phyloP scores from a whole-genome alignment of 371 early-diverging fungal genomes.

The Circinella umbellata region DNA sequence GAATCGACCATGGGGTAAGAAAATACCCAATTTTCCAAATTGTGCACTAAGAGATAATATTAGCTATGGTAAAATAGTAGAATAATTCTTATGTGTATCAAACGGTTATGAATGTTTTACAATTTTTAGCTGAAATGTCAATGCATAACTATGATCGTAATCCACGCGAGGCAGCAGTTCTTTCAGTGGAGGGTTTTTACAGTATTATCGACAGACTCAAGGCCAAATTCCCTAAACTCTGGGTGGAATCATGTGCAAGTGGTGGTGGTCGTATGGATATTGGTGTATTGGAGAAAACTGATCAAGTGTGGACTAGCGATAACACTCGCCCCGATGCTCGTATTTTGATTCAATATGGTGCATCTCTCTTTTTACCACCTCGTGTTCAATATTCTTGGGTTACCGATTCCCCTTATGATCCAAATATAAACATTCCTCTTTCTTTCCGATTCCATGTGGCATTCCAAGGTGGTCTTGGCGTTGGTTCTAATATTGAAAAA shows the following conservation, averaged over 20 bases:
- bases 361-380: constrained; percentile 41
- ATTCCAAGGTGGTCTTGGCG: constrained; percentile 43
- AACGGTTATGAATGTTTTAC: too few species aligned
- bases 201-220: constrained; percentile 29
- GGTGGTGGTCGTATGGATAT: constrained; percentile 53
- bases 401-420: constrained; percentile 32
- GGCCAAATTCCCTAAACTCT: constrained; percentile 21
- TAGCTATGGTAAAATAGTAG: too few species aligned
- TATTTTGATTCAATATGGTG: constrained; percentile 42
- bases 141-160: constrained; percentile 21
- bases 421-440: constrained; percentile 26
- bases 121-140: constrained; percentile 6
- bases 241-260: constrained; percentile 49
- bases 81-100: too few species aligned
- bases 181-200: constrained; percentile 26
- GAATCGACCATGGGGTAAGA: constrained; percentile 39
- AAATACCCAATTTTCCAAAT: constrained; percentile 18
- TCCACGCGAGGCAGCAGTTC: constrained; percentile 32
- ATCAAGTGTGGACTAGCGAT: constrained; percentile 44
- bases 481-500: constrained; percentile 33
- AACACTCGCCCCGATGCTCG: constrained; percentile 49
- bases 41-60: too few species aligned
- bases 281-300: constrained; percentile 22
- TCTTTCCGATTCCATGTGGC: constrained; percentile 46
- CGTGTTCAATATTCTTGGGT: constrained; percentile 41